Conservation (phyloP, 2,329 filamentous ascomycete species). For the Penicillium sp. region DNA sequence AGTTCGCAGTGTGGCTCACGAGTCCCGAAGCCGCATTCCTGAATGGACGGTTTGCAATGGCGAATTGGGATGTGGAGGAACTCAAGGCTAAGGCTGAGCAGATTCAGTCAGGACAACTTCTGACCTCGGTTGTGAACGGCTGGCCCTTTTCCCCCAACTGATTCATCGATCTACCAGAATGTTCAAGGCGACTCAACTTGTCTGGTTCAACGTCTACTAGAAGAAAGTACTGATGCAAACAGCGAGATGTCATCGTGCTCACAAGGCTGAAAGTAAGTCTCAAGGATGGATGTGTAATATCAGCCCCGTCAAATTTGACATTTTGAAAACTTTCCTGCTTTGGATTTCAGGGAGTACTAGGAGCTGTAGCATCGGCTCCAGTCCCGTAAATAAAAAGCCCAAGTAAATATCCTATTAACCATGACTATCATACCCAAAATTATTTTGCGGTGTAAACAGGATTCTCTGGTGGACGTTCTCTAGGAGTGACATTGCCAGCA, state of each 20-base stretch:
- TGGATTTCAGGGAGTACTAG: too few species aligned
- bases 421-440: too few species aligned
- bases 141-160: not conserved
- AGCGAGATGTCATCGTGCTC: not conserved
- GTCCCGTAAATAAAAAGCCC: too few species aligned
- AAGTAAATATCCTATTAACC: too few species aligned
- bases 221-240: not conserved
- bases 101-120: conserved; percentile 5
- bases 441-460: too few species aligned
- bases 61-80: conserved; percentile 47
- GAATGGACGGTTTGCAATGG: conserved; percentile 38
- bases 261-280: not conserved
- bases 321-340: too few species aligned
- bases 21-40: conserved; percentile 41
- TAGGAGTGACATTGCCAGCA: too few species aligned
- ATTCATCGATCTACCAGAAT: not conserved
- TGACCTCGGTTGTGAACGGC: not conserved
- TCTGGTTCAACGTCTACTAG: not conserved
- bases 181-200: not conserved
- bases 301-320: too few species aligned
- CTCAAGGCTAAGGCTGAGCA: conserved; percentile 25
- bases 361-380: too few species aligned
- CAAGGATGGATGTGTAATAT: not conserved
- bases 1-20: conserved; percentile 40
- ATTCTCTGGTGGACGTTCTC: too few species aligned